Conservation (phyloP, 176 grass and related monocot species). For the Thinopyrum elongatum region DNA sequence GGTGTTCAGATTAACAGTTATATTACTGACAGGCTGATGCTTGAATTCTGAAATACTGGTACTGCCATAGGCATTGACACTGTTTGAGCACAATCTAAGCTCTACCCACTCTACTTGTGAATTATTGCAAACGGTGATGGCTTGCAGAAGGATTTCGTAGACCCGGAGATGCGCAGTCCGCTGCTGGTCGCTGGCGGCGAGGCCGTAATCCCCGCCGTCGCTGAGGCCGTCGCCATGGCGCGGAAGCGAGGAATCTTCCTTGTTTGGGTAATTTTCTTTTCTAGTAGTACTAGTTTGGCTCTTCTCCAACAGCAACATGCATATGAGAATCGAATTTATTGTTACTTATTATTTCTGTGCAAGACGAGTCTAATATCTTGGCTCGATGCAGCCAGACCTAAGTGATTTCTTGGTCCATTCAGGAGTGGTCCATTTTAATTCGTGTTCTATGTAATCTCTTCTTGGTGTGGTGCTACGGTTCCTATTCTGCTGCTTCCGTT, state of each 20-base stretch:
- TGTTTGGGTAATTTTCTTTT: slow-evolving; percentile 45
- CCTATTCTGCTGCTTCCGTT: background rate
- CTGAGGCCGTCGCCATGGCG: slow-evolving; percentile 48
- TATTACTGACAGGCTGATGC: background rate
- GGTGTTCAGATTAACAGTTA: background rate
- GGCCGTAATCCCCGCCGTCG: slow-evolving; percentile 35
- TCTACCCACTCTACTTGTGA: too few species aligned
- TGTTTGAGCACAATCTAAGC: too few species aligned
- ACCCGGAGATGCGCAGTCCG: slow-evolving; percentile 50
- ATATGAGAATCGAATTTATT: background rate
- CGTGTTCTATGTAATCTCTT: background rate
- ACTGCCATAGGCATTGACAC: too few species aligned
- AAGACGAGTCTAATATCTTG: background rate
- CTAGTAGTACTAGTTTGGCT: background rate
- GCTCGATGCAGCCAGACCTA: too few species aligned
- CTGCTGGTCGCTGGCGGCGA: slow-evolving; percentile 48
- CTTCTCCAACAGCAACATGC: background rate
- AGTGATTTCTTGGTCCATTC: too few species aligned
- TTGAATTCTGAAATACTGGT: background rate
- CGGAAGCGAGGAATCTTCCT: slow-evolving; percentile 54
- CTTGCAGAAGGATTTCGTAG: slow-evolving; percentile 57
- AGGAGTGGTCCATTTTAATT: background rate
- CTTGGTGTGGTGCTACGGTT: background rate
- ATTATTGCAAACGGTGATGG: background rate
- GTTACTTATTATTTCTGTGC: background rate